Evolutionary conservation across 2,329 filamentous ascomycete genomes (phyloP).

Genomic region (Dryadomyces sulphureus): DNA sequence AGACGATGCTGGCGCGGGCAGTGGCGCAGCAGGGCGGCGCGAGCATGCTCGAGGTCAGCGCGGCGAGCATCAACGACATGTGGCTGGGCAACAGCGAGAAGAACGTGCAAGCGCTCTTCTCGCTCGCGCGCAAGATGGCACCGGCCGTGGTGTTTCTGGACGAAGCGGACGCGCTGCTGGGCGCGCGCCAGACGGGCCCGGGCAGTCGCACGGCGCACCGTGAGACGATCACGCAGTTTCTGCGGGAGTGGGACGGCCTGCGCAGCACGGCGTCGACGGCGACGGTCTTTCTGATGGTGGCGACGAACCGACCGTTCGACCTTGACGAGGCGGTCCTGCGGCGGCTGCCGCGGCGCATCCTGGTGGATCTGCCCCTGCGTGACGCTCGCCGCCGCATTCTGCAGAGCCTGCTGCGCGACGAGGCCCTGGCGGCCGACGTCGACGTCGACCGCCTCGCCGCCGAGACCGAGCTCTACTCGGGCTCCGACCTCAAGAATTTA

Average conservation of each 20-base stretch:
- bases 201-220: constrained; percentile 54
- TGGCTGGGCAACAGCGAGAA: constrained; percentile 95
- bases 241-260: constrained; percentile 94
- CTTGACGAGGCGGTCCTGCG: constrained; percentile 77
- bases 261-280: constrained; percentile 31
- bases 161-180: constrained; percentile 86
- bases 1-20: constrained; percentile 55
- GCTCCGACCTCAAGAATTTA: constrained; percentile 71
- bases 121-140: constrained; percentile 75
- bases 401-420: constrained; percentile 54
- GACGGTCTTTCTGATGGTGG: constrained; percentile 93
- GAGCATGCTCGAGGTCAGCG: constrained; percentile 74
- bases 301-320: constrained; percentile 90
- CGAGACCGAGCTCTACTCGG: constrained; percentile 63
- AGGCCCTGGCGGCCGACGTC: constrained; percentile 38
- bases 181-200: constrained; percentile 51
- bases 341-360: constrained; percentile 56
- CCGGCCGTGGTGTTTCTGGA: constrained; percentile 95
- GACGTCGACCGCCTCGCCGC: constrained; percentile 47
- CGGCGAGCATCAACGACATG: constrained; percentile 88
- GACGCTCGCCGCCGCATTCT: constrained; percentile 46
- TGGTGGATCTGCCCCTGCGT: constrained; percentile 57
- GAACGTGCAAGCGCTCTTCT: constrained; percentile 85
- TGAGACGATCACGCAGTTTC: constrained; percentile 91
- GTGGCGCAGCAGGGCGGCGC: constrained; percentile 54